These are phyloP conservation scores for Centrapalus pauciflorus DNA, from an alignment of 129 eudicot species.

Conservation along the genomic window DNA sequence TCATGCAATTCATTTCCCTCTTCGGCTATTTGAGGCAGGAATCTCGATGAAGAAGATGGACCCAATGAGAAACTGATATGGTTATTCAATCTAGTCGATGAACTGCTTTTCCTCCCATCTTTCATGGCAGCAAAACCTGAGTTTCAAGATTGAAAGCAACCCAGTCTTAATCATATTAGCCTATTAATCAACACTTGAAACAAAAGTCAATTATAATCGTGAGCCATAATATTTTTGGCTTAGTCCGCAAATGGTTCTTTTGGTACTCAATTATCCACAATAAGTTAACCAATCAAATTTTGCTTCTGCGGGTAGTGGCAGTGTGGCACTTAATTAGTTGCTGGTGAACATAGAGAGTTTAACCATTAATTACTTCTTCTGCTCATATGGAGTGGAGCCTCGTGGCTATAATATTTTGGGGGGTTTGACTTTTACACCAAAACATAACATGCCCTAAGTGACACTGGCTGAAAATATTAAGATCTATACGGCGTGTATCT, in stretches of 20 bases:
- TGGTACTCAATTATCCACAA: neutral
- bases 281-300: too few species aligned
- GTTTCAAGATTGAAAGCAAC: constrained; percentile 13
- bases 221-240: neutral
- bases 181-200: neutral
- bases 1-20: constrained; percentile 41
- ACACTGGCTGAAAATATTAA: neutral
- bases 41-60: constrained; percentile 42
- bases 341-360: too few species aligned
- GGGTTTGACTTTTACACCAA: too few species aligned
- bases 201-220: neutral
- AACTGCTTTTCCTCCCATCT: constrained; percentile 45
- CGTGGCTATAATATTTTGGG: too few species aligned
- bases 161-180: constrained; percentile 3
- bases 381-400: too few species aligned
- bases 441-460: too few species aligned
- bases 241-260: neutral
- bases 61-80: constrained; percentile 54
- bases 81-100: constrained; percentile 36
- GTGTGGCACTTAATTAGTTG: too few species aligned
- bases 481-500: constrained; percentile 1
- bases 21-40: constrained; percentile 55
- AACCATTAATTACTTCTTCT: too few species aligned
- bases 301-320: too few species aligned
- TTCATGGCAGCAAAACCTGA: constrained; percentile 48